These are phyloP conservation scores for Coleophoma eucalyptorum DNA, from an alignment of 2,329 filamentous ascomycete genomes.

Conservation along the genomic window DNA sequence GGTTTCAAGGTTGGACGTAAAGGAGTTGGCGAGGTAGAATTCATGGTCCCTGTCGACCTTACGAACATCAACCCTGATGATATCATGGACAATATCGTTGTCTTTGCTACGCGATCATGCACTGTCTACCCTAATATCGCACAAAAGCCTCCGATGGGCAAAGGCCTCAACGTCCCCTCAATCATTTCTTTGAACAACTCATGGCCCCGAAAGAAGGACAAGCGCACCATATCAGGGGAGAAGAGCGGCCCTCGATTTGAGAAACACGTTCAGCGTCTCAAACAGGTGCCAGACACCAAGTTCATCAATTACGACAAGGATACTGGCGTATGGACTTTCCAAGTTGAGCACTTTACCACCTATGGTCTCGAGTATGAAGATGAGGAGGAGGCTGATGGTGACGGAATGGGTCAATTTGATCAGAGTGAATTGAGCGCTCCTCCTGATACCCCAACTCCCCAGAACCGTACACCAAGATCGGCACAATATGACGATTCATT, in stretches of 20 bases:
- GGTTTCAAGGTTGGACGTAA: conserved; percentile 80
- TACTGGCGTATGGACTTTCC: conserved; percentile 86
- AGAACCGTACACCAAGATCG: conserved; percentile 15
- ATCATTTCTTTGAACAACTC: conserved; percentile 87
- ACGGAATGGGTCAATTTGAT: conserved; percentile 36
- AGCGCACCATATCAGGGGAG: conserved; percentile 49
- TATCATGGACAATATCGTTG: conserved; percentile 73
- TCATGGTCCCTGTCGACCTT: conserved; percentile 79
- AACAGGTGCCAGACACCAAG: conserved; percentile 72
- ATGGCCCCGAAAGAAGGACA: conserved; percentile 73
- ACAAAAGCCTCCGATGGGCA: conserved; percentile 79
- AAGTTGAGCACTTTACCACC: conserved; percentile 93
- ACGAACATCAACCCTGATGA: conserved; percentile 74
- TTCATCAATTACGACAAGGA: conserved; percentile 78
- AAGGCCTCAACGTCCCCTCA: conserved; percentile 88
- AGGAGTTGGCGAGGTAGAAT: conserved; percentile 76
- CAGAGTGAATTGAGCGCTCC: conserved; percentile 46
- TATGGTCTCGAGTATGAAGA: conserved; percentile 76
- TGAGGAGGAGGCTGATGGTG: conserved; percentile 60
- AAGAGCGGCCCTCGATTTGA: conserved; percentile 64
- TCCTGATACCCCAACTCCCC: conserved; percentile 37
- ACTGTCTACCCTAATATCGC: conserved; percentile 77
- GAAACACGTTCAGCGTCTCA: conserved; percentile 81
- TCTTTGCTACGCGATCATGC: conserved; percentile 71
- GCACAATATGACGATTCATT: conserved; percentile 24